Evolutionary conservation across 2,329 filamentous ascomycete species (phyloP), one percentile per base, ranked within the genome.

Genomic region (Sporothrix globosa): DNA sequence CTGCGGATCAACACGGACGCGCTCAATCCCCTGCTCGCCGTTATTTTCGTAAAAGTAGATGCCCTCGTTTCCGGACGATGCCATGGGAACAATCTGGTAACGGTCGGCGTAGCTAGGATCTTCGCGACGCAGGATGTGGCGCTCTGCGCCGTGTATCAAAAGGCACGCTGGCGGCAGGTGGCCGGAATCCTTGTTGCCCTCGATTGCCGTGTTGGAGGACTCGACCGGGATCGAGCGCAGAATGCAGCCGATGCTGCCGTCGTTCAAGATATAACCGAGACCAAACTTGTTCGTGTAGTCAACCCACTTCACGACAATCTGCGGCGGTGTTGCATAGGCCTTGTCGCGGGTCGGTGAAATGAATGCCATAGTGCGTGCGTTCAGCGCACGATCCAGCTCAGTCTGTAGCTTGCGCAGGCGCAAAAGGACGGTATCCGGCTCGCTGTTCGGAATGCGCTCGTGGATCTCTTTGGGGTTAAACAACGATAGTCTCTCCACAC

Each of bases 231-330:
- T 85, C 71, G 85, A 86, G 30, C 84, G 82, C 67, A 89, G 81
- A 65, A 90, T 87, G 74, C 91, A 93, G 19, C 92, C 92, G 24
- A 94, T 89, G 73, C 89, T 93, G 41, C 92, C 92, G 74, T 95
- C 91, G 73, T 92, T 92, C 69, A 96, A 82, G 71, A 95, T 92
- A 76, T 95, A 96, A 48, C 92, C 92, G 19, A 96, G 85, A 14
- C 92, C 92, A 78, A 93, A 93, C 78, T 93, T 93, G 79, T 93
- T 92, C 71, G 91, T 93, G 79, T 96, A 96, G 78, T 96, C 92
- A 7, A 96, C 92, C 92, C 92, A 96, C 77, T 94, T 93, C 13
- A 90, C 87, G 14, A 90, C 88, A 58, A 90, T 86, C 77, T 89
- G 81, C 77, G 90, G 85, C 77, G 90, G 79, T 72, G 88, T 80